These are phyloP conservation scores for Pythium myriotylum DNA, from an alignment of 352 stramenopile genomes.

Conservation along the genomic window DNA sequence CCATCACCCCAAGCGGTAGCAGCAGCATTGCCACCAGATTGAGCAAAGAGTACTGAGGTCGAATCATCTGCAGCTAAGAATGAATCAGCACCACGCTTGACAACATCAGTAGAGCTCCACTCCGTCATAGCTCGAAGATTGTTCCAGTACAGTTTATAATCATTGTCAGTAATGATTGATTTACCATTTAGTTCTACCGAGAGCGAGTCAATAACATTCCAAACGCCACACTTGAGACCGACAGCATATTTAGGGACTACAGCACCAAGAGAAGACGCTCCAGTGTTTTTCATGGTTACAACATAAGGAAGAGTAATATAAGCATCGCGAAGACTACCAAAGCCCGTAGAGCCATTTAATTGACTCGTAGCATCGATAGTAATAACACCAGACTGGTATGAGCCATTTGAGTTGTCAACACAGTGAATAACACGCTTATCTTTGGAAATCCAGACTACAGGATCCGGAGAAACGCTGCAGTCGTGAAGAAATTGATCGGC, in stretches of 20 bases:
- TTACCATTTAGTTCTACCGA: constrained; percentile 28
- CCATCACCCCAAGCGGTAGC: constrained; percentile 13
- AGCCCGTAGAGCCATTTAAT: constrained; percentile 24
- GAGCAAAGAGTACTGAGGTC: constrained; percentile 7
- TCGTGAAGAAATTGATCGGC: constrained; percentile 18
- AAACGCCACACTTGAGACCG: constrained; percentile 30
- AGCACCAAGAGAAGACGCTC: constrained; percentile 10
- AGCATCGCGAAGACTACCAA: constrained; percentile 21
- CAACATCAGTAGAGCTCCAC: constrained; percentile 20
- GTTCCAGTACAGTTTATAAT: constrained; percentile 30
- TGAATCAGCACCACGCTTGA: constrained; percentile 24
- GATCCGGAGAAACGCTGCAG: constrained; percentile 1
- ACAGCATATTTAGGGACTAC: constrained; percentile 20
- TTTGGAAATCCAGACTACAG: constrained; percentile 11
- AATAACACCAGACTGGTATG: constrained; percentile 26
- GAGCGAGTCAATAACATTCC: constrained; percentile 32
- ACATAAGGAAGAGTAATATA: constrained; percentile 31
- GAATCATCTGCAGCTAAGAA: constrained; percentile 28
- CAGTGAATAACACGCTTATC: constrained; percentile 18
- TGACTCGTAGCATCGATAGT: constrained; percentile 25
- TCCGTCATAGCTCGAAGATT: constrained; percentile 32
- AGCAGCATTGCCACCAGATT: not conserved
- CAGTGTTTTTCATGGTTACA: constrained; percentile 26
- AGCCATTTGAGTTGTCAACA: constrained; percentile 29
- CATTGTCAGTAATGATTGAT: constrained; percentile 22